Conservation (phyloP, 2,329 filamentous ascomycete species). For the Ceratocystis eucalypticola region DNA sequence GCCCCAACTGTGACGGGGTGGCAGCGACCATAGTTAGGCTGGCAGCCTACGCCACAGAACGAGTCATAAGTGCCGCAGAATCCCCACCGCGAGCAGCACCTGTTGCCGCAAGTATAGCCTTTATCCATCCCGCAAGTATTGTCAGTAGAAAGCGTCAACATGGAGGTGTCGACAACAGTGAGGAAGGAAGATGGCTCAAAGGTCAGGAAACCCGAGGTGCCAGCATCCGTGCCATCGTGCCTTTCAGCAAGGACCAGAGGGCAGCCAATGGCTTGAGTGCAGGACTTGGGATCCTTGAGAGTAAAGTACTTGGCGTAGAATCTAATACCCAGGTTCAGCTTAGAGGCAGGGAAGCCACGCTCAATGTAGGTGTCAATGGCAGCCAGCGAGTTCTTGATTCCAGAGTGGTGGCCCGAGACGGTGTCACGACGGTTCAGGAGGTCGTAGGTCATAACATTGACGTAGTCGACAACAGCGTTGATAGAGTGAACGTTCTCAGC, state of each 20-base stretch:
- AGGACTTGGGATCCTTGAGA: slow-evolving; percentile 30
- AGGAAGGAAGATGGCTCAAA: background rate
- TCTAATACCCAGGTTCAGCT: slow-evolving; percentile 50
- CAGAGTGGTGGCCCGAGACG: slow-evolving; percentile 49
- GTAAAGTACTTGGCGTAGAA: slow-evolving; percentile 54
- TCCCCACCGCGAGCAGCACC: too few relatives aligned
- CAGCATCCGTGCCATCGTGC: too few relatives aligned
- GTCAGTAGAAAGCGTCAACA: too few relatives aligned
- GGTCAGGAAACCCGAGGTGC: background rate
- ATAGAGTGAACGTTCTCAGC: slow-evolving; percentile 45
- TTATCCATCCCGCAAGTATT: too few relatives aligned
- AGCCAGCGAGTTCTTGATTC: slow-evolving; percentile 39
- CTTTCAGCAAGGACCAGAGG: slow-evolving; percentile 39
- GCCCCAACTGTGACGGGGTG: too few relatives aligned
- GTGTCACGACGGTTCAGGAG: slow-evolving; percentile 56
- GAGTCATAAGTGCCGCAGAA: too few relatives aligned
- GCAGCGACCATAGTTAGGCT: too few relatives aligned
- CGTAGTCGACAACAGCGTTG: slow-evolving; percentile 46
- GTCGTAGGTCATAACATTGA: slow-evolving; percentile 59
- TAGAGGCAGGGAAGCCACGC: slow-evolving; percentile 37
- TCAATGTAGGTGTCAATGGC: slow-evolving; percentile 46
- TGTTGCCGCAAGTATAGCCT: too few relatives aligned
- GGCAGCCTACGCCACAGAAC: too few relatives aligned
- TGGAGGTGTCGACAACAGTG: background rate
- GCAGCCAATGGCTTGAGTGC: slow-evolving; percentile 37